phyloP scores from a whole-genome alignment of 2,329 filamentous ascomycete species.

The Lachnellula subtilissima region DNA sequence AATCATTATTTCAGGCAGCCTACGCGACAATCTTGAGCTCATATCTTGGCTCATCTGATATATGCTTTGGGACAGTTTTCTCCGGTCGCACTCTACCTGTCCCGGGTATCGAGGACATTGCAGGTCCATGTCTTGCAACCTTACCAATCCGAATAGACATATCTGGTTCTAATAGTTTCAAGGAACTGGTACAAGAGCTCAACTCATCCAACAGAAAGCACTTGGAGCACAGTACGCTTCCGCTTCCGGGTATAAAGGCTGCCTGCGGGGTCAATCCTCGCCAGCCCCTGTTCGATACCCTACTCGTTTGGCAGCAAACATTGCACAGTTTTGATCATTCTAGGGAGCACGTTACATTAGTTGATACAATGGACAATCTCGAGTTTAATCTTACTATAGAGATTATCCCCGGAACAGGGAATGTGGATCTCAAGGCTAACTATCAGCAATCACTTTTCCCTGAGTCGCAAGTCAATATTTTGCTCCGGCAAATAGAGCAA shows the following conservation, averaged over 20 bases:
- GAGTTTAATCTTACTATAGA: constrained; percentile 76
- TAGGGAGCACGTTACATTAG: constrained; percentile 43
- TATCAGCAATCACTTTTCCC: constrained; percentile 52
- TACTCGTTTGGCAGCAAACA: constrained; percentile 84
- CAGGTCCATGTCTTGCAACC: constrained; percentile 76
- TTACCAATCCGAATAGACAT: constrained; percentile 67
- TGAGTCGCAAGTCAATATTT: constrained; percentile 45
- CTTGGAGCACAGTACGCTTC: constrained; percentile 58
- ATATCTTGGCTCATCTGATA: constrained; percentile 60
- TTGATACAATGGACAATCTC: constrained; percentile 62
- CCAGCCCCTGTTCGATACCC: constrained; percentile 64
- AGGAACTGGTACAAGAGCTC: constrained; percentile 58
- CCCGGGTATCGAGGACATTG: constrained; percentile 61
- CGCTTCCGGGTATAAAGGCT: constrained; percentile 66
- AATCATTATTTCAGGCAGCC: constrained; percentile 72
- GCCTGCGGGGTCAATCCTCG: constrained; percentile 49
- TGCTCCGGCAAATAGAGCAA: constrained; percentile 58
- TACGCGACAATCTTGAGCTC: constrained; percentile 60
- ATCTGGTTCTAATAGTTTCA: constrained; percentile 43
- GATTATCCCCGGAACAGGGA: constrained; percentile 55
- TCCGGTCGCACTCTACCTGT: constrained; percentile 77
- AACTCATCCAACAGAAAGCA: constrained; percentile 62
- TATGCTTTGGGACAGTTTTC: constrained; percentile 72
- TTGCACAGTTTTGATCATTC: constrained; percentile 38
- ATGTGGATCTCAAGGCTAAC: constrained; percentile 48